A percentile compares a stretch with the other conserved stretches of the same genome.
Evolutionary conservation across 352 stramenopile species (phyloP).

Genomic region (Phytophthora quininea): DNA sequence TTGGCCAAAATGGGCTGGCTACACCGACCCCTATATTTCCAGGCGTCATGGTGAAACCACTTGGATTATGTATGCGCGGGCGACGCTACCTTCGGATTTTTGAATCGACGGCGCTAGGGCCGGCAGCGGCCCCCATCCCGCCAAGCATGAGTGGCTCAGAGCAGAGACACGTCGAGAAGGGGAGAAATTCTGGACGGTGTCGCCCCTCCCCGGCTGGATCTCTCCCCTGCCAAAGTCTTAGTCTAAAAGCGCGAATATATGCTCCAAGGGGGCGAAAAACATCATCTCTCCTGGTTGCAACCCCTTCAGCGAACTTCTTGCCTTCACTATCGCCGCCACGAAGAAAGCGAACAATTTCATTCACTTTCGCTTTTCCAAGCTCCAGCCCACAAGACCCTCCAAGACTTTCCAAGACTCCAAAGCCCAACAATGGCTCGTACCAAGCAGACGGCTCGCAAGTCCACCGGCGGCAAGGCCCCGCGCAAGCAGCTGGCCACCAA

Average conservation of each 20-base stretch:
- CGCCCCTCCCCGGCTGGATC: slow-evolving; percentile 20
- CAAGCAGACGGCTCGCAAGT: slow-evolving; percentile 98
- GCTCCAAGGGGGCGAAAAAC: background rate
- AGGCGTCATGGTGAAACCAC: slow-evolving; percentile 10
- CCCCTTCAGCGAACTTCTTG: slow-evolving; percentile 37
- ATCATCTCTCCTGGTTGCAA: slow-evolving; percentile 41
- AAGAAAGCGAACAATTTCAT: slow-evolving; percentile 12
- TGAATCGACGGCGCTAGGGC: slow-evolving; percentile 11
- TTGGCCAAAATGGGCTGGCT: background rate
- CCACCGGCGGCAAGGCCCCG: slow-evolving; percentile 93
- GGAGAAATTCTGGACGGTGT: slow-evolving; percentile 22
- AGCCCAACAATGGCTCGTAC: slow-evolving; percentile 90
- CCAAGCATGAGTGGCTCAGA: slow-evolving; percentile 36
- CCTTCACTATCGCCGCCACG: slow-evolving; percentile 37
- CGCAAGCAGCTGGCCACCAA: slow-evolving; percentile 95
- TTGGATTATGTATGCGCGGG: no score
- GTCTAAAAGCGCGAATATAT: background rate
- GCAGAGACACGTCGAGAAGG: slow-evolving; percentile 36
- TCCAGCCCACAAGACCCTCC: slow-evolving; percentile 14
- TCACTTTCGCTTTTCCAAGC: slow-evolving; percentile 48
- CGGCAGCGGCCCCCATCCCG: slow-evolving; percentile 2
- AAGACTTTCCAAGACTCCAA: slow-evolving; percentile 4
- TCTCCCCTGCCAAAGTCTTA: background rate
- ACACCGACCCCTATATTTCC: background rate
- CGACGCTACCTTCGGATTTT: slow-evolving; percentile 30